Evolutionary conservation across 257 asterid species (phyloP), one percentile per base, ranked within the genome.

Genomic region (Plantago ovata): DNA sequence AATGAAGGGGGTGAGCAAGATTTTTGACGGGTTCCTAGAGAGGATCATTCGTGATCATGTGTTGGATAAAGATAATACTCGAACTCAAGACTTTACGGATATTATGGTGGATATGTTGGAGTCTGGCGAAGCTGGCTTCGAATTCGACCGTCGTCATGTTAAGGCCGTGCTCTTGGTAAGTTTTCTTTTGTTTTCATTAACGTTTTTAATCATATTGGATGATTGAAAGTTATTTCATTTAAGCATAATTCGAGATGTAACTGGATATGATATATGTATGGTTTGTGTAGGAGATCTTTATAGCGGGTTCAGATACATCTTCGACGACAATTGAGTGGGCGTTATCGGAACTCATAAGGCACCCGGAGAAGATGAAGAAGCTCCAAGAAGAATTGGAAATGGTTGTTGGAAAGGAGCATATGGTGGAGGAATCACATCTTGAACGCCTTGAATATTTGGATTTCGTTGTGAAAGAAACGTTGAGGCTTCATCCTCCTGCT

Each of bases 101-200:
- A 48, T 21, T 10, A 1, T 48, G 54, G 18, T 48, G 54, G 54
- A 13, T 9, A 48, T 48, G 23, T 16, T 48, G 32, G 54, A 48
- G 2, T 19, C 32, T 9, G 54, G 54, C 18, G 54, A 48, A 48
- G 54, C 54, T 21, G 54, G 54, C 4, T 48, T 48, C 19, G 28
- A 48, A 21, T 48, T 16, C 22, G 54, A 48, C 19, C 54, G 54
- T 19, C 28, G 54, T 18, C 54, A 48, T 48, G n/a, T 48, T 13
- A 48, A 48, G 32, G 54, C 54, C 23, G 32, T 48, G 7, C 33
- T 48, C 5, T 48, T 48, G 9, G 54, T 48, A 48, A 48, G 23
- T 13, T 28, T 28, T 3, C 4, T 28, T 28, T 28, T 28, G 36
- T 28, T 28, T 28, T 8, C 32, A 2, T 24, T 24, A 24, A 24